Evolutionary conservation across 257 asterid genomes (phyloP), one percentile per base, ranked within the genome.

Genomic region (Plantago ovata): DNA sequence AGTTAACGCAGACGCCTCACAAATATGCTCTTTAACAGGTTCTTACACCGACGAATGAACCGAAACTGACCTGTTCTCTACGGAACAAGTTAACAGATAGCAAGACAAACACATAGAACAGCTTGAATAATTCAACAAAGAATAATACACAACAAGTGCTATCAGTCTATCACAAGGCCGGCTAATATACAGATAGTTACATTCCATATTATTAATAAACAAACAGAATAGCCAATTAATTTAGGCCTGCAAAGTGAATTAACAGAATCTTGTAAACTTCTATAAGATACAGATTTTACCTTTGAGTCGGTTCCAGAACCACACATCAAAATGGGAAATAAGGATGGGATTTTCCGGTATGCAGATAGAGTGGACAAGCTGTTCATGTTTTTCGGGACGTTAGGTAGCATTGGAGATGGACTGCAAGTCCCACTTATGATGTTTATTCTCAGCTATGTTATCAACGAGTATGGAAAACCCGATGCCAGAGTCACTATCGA

Each of bases 401-500:
- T 88, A 61, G 96, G 96, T 7, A 80, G 96, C 74, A 77, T 88
- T 16, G 96, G 96, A 68, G 96, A 88, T 81, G 96, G 96, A n/a
- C 38, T 88, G 65, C 96, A 88, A 60, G 60, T 88, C 67, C 95
- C 96, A 24, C 83, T 88, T 13, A 83, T 51, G 75, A 88, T 88
- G 96, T 88, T 63, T 61, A 85, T 88, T 32, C 86, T 88, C 14
- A 88, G 96, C 57, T 68, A 58, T 24, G 93, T 85, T 1, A 88
- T 88, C 69, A 88, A 88, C 33, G 76, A 80, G 13, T 88, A 79
- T 48, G 96, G 88, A 42, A 52, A 62, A 7, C 78, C 68, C 15
- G 53, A 56, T 23, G 32, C 14, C 13, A 7, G 23, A 13, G 61
- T 88, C 64, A 40, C 90, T 9, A 63, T 49, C 18, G 21, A 41